Evolutionary conservation across 768 basidiomycete species (phyloP), one percentile per base, ranked within the genome.

Genomic region (Rhodotorula toruloides): DNA sequence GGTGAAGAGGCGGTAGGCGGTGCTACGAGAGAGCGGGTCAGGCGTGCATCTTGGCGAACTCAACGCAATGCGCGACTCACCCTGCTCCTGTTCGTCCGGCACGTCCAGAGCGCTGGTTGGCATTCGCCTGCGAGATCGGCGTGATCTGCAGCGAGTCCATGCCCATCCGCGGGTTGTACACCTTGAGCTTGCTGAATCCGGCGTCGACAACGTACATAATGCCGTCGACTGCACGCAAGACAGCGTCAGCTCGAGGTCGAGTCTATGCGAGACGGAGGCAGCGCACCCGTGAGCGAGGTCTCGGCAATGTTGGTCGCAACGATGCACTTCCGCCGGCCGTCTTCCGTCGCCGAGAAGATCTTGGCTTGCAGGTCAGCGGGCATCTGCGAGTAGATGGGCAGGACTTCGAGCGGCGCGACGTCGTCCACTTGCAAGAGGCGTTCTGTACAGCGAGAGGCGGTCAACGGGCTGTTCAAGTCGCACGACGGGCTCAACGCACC

Each of bases 101-200:
- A 74, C 96, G 88, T 63, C 96, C 96, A 14, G 90, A 91, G 25
- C 96, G 83, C 78, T 98, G 96, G 74, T 88, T 91, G 61, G 92
- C 92, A 78, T 99, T 99, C 22, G 96, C 96, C 76, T 98, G 94
- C 78, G 91, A 94, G 80, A 99, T 92, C 3, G 96, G 96, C 10
- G 96, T 99, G 72, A 99, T 98, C 77, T 99, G 96, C 57, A 99
- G 81, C 6, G 96, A 92, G 75, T 98, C 96, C 96, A 99, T 99
- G 67, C 96, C 96, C 66, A 98, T 91, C 77, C 92, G 91, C 22
- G 96, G 93, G 76, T 98, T 99, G 81, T 99, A 98, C 29, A 98
- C 94, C 78, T 97, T 97, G 68, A 99, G 81, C 78, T 98, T 99
- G 31, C 90, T 96, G 77, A 91, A 98, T 0, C 96, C 96, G 0